Evolutionary conservation across 305 asterid genomes (phyloP).

Genomic region (Fraxinus velutina): DNA sequence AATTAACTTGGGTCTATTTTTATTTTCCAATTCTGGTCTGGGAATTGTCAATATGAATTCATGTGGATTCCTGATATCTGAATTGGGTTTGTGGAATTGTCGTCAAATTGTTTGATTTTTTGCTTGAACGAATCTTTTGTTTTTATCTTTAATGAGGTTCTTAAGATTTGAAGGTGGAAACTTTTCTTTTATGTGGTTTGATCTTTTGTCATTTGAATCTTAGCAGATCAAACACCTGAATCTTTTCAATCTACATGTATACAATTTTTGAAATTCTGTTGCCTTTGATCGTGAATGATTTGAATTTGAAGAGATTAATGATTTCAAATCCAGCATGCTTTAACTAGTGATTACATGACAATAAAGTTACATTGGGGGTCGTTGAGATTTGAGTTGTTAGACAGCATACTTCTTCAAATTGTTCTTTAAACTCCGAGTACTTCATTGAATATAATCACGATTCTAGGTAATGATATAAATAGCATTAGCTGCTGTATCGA

Average conservation of each 20-base stretch:
- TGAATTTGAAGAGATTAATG: background rate
- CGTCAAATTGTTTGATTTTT: background rate
- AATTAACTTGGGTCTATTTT: background rate
- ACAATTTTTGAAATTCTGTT: background rate
- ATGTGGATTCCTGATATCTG: conserved; percentile 23
- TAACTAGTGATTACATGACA: background rate
- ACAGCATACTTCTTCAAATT: background rate
- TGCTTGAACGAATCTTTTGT: background rate
- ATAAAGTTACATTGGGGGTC: background rate
- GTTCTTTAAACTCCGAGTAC: background rate
- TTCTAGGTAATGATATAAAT: background rate
- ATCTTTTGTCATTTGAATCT: background rate
- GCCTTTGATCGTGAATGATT: background rate
- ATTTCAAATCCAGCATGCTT: background rate
- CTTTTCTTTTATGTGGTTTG: background rate
- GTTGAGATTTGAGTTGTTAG: background rate
- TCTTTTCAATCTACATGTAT: background rate
- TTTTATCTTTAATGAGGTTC: background rate
- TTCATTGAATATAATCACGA: background rate
- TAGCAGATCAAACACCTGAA: background rate
- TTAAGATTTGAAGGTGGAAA: background rate
- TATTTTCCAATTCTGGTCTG: background rate
- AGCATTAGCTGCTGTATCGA: background rate
- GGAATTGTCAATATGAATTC: background rate
- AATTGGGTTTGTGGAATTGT: conserved; percentile 13